These are phyloP conservation scores for sweet orange (Citrus sinensis) DNA, from an alignment of 345 rosid species.

Conservation along the genomic window DVS_A1.0 CM039168.1:22037001-22037500, in stretches of 20 bases:
- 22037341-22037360: slow-evolving; percentile 84
- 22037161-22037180: slow-evolving; percentile 46
- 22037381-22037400: neutral
- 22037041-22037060: neutral
- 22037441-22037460: neutral
- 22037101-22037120: slow-evolving; percentile 33
- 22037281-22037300: neutral
- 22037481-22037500: slow-evolving; percentile 86
- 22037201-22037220: slow-evolving; percentile 77
- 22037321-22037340: slow-evolving; percentile 71
- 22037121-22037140: slow-evolving; percentile 3
- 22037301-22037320: slow-evolving; percentile 64
- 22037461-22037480: slow-evolving; percentile 75
- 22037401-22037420: neutral
- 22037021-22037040: slow-evolving; percentile 7
- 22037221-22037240: neutral
- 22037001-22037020: slow-evolving; percentile 3
- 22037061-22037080: slow-evolving; percentile 20
- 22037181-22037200: slow-evolving; percentile 72
- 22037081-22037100: neutral
- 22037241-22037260: neutral
- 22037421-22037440: neutral
- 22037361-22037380: slow-evolving; percentile 85
- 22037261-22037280: neutral
- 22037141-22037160: slow-evolving; percentile 13